A percentile compares a stretch with the other conserved stretches of the same genome.
Evolutionary conservation across 441 rosid species (phyloP).

Genomic region (Pelargonium fulgidum): DNA sequence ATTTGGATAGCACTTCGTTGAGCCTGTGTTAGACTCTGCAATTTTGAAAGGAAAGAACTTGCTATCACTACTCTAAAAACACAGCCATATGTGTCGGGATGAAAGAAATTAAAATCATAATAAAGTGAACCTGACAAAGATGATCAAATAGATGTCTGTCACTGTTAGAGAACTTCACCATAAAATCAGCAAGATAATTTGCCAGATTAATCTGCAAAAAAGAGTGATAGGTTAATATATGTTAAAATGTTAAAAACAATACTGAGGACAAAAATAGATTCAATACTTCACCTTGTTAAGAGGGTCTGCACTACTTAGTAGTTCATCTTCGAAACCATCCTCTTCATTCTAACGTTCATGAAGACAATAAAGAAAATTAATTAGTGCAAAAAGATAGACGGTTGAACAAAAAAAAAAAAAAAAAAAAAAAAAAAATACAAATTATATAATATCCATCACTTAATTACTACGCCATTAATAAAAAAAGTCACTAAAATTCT

Average conservation of each 20-base stretch:
- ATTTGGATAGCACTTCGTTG: conserved; percentile 45
- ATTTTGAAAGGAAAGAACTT: conserved; percentile 5
- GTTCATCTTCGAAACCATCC: conserved; percentile 52
- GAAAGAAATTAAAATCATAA: not conserved
- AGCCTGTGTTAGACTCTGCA: conserved; percentile 48
- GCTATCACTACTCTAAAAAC: not conserved
- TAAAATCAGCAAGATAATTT: conserved; percentile 55
- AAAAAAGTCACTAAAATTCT: too few species aligned
- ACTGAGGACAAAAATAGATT: not conserved
- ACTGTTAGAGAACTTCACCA: conserved; percentile 41
- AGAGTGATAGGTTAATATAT: conserved; percentile 12
- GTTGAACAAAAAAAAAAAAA: not conserved
- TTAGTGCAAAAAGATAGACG: conserved; percentile 8
- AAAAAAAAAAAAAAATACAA: too few species aligned
- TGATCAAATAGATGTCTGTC: conserved; percentile 46
- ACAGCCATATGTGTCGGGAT: not conserved
- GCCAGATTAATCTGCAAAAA: conserved; percentile 61
- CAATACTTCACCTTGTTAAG: conserved; percentile 57
- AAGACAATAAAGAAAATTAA: conserved; percentile 22
- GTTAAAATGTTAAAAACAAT: not conserved
- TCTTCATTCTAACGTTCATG: conserved; percentile 48
- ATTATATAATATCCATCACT: too few species aligned
- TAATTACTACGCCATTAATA: not conserved
- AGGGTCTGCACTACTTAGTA: conserved; percentile 49
- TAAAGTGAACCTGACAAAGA: conserved; percentile 57